Base-by-base conservation (phyloP, 305 asterid genomes). In the Stenogyne calaminthoides region DNA sequence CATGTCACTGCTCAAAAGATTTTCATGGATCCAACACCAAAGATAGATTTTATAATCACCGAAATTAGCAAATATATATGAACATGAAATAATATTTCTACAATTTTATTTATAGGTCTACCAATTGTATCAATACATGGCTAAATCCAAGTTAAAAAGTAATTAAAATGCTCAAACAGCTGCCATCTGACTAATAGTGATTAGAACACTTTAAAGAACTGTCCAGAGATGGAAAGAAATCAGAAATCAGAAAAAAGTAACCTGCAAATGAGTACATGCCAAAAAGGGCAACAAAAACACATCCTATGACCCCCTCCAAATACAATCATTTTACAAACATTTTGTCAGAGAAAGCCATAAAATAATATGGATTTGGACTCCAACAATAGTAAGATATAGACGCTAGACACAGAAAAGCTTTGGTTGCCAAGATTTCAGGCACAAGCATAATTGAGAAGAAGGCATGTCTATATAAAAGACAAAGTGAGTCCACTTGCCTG, bases 271-370 rank as follows among this genome's bases (percentile, higher is more conserved):
- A n/a, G 11, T 46, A 67, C 73, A 54, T 19, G 10, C 40, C 11
- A 34, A 25, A 36, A 69, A 51, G 20, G 58, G 58, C 62, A 68
- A 46, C 9, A 16, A 36, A 51, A 34, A 5, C 37, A 34, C n/a
- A 9, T 68, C n/a, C 47, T 68, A 18, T 22, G 36, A 58, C 64
- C 55, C 27, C 37, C 52, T 52, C 72, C 62, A 36, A 44, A 34
- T 34, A 27, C 29, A 22, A 49, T 49, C 39, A 51, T 7, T 34
- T 36, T 3, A 7, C n/a, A 20, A 47, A 51, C 51, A 52, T 18
- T 32, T 32, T 57, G 27, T 22, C 60, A 8, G 47, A 40, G 14
- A 9, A 67, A 16, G 20, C 15, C 22, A 16, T 7, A 37, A 39
- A 15, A 14, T 1, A 37, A 39, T 58, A 11, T 5, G 12, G 18